These are phyloP conservation scores for Talaromyces albobiverticillius DNA, from an alignment of 2,329 filamentous ascomycete species.

Conservation along the genomic window DNA sequence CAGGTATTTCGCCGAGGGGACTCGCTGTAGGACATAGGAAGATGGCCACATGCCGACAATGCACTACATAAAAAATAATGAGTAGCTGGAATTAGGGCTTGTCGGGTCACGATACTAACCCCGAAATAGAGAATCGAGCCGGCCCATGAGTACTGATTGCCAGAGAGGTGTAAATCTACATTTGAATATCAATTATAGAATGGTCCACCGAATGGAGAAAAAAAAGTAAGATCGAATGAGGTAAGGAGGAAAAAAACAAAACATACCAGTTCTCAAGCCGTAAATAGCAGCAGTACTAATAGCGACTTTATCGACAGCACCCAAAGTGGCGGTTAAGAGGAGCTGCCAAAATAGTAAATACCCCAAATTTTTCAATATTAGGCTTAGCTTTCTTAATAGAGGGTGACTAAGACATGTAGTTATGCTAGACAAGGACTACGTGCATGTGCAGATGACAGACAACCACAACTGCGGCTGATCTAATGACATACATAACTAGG, in stretches of 20 bases:
- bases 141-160: conserved; percentile 52
- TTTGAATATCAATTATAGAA: not conserved
- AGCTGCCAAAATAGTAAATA: conserved; percentile 2
- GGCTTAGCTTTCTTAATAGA: not conserved
- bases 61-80: conserved; percentile 36
- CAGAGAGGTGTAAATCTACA: conserved; percentile 46
- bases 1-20: conserved; percentile 30
- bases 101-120: conserved; percentile 14
- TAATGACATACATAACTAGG: not conserved
- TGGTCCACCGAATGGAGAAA: not conserved
- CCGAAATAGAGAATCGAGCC: conserved; percentile 31
- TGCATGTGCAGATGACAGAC: conserved; percentile 1
- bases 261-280: conserved; percentile 39
- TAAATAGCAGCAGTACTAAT: conserved; percentile 50
- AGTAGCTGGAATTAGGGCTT: not conserved
- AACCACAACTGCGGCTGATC: conserved; percentile 16
- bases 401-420: not conserved
- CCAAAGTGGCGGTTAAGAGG: conserved; percentile 26
- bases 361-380: not conserved
- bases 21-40: conserved; percentile 42
- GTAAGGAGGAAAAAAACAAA: not conserved
- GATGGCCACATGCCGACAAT: conserved; percentile 46
- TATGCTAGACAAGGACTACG: conserved; percentile 2
- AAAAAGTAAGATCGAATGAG: too few relatives aligned
- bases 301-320: conserved; percentile 29